Percentiles rank a stretch among this genome's conserved stretches.
Evolutionary conservation across 2,329 filamentous ascomycete genomes (phyloP).

Genomic region (Alternaria angustiovoidea): DNA sequence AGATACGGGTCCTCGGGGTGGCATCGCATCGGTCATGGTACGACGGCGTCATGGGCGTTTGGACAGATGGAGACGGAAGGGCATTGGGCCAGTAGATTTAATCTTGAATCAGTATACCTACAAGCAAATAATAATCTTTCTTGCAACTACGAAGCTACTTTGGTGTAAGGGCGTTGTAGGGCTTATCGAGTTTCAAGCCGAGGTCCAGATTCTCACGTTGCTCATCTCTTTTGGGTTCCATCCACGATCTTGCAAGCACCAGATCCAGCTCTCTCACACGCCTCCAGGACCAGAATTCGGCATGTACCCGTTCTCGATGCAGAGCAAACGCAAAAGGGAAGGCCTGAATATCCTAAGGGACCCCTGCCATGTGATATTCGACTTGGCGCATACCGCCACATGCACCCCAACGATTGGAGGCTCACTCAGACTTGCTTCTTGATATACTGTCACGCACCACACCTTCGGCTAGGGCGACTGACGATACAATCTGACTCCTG

Average conservation of each 20-base stretch:
- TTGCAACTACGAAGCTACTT: slow-evolving; percentile 23
- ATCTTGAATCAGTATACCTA: slow-evolving; percentile 3
- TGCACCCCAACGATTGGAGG: slow-evolving; percentile 34
- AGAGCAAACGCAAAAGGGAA: slow-evolving; percentile 28
- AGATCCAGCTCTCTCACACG: slow-evolving; percentile 9
- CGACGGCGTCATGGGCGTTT: slow-evolving; percentile 17
- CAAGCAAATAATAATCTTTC: slow-evolving; percentile 8
- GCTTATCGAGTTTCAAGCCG: slow-evolving; percentile 31
- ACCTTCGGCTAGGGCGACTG: slow-evolving; percentile 3
- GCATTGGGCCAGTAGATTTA: not conserved
- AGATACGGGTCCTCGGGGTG: slow-evolving; percentile 16
- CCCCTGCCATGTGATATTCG: slow-evolving; percentile 23
- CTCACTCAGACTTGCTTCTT: slow-evolving; percentile 33
- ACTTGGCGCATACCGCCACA: slow-evolving; percentile 36
- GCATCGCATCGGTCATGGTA: slow-evolving; percentile 6
- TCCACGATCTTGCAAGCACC: slow-evolving; percentile 5
- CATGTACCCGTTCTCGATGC: slow-evolving; percentile 10
- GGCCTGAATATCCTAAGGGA: slow-evolving; percentile 20
- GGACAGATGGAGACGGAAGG: not conserved
- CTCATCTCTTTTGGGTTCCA: not conserved
- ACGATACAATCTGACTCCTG: slow-evolving; percentile 18
- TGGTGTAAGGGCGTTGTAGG: slow-evolving; percentile 21
- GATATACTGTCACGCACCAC: slow-evolving; percentile 20
- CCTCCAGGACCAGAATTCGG: not conserved
- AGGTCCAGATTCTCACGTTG: slow-evolving; percentile 13